Evolutionary conservation across 192 early-diverging fungal species (phyloP), one percentile per base, ranked within the genome.

Genomic region (Coemansia sp.): DNA sequence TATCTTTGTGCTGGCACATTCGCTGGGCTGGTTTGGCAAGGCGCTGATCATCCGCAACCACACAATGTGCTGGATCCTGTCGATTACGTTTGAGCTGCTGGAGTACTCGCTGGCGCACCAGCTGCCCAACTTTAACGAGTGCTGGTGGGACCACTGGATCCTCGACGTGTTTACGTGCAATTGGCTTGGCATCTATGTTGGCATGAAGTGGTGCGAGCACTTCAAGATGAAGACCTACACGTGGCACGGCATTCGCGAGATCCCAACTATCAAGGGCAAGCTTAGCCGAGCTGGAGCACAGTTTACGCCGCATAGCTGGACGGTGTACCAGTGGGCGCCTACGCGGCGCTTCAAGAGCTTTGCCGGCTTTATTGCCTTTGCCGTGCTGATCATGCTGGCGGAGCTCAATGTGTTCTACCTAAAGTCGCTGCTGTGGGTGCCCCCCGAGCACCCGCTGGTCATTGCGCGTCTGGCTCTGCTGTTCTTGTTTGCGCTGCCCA

Each of bases 111-210:
- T 98, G 45, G 86, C 90, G 62, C 95, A 98, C 79, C 96, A 96
- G 73, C 84, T 98, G 70, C 91, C 92, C 57, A 98, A 98, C 78
- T 98, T 98, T 84, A 91, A 92, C 60, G 96, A 98, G 85, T 98
- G 96, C 74, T 98, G 95, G 95, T 98, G 95, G 95, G 94, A 98
- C 85, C 94, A 98, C 77, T 97, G 95, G 95, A 89, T 97, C 58
- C 72, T 97, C 59, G 95, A 97, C 82, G 93, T 97, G 16, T 73
- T 95, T 13, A 59, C 89, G 6, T 94, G 94, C 74, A 98, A 98
- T 70, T 98, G 96, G 96, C 70, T 88, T 13, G 96, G 96, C 26
- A 92, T 93, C 66, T 93, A 92, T 70, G 52, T 96, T 23, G 96
- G 96, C 36, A 95, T 97, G 90, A 98, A 98, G 84, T 92, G 91